Conservation (phyloP, 495 filamentous ascomycete genomes). For the Hypoxylon lenormandii region DNA sequence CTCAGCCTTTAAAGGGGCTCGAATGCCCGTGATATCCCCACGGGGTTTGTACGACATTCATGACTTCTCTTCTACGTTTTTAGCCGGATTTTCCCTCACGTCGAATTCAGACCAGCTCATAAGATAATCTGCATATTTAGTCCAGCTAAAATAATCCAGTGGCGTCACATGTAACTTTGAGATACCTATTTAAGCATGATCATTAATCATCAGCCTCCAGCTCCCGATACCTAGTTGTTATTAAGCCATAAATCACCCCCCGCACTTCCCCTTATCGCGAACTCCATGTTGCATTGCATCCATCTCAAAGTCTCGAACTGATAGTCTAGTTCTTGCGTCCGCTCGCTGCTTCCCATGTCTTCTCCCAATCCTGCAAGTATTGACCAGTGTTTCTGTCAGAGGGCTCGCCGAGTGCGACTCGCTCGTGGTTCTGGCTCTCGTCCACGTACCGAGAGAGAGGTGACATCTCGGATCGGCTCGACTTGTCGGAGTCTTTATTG, state of each 20-base stretch:
- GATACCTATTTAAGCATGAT: background rate
- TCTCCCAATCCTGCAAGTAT: slow-evolving; percentile 3
- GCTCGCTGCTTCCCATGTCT: slow-evolving; percentile 21
- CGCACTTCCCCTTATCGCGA: background rate
- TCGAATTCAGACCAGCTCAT: too few species aligned
- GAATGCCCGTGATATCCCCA: too few species aligned
- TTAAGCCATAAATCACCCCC: background rate
- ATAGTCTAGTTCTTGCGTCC: background rate
- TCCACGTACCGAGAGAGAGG: slow-evolving; percentile 3
- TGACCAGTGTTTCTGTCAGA: background rate
- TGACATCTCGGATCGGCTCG: background rate
- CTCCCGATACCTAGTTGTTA: too few species aligned
- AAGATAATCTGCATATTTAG: background rate
- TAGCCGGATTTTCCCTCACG: background rate
- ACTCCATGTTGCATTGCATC: background rate
- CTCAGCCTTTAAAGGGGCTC: too few species aligned
- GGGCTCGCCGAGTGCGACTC: slow-evolving; percentile 10
- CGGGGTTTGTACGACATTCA: too few species aligned
- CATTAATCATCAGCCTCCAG: background rate
- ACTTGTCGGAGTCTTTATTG: background rate
- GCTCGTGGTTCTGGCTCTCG: slow-evolving; percentile 17
- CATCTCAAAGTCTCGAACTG: background rate
- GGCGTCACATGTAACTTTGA: background rate
- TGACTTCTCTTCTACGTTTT: too few species aligned
- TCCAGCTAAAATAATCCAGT: background rate